phyloP scores from a whole-genome alignment of 2,329 filamentous ascomycete genomes.

The Trichoderma arundinaceum region DNA sequence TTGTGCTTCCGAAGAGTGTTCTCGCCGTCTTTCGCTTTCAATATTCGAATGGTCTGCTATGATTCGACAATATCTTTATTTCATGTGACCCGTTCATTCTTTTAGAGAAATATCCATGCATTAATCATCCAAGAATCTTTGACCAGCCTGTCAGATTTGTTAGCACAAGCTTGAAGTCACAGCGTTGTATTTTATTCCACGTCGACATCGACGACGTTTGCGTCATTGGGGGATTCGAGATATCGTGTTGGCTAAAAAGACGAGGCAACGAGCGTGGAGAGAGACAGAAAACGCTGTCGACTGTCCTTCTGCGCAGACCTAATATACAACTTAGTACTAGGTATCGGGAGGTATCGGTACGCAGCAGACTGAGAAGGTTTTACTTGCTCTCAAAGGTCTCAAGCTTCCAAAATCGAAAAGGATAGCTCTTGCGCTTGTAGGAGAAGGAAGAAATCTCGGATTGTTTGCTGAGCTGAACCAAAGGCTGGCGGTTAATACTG shows the following conservation, averaged over 20 bases:
- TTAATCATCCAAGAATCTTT: background rate
- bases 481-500: too few relatives aligned
- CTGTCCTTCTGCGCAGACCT: background rate
- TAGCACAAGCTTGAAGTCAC: background rate
- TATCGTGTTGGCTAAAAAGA: background rate
- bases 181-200: background rate
- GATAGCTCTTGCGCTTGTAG: too few relatives aligned
- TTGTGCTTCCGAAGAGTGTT: background rate
- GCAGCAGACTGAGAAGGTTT: background rate
- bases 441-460: too few relatives aligned
- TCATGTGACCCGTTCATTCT: background rate
- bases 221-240: background rate
- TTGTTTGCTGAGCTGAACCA: too few relatives aligned
- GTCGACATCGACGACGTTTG: background rate
- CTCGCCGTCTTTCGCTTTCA: background rate
- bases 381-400: background rate
- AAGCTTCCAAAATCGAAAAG: too few relatives aligned
- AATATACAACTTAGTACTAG: too few relatives aligned
- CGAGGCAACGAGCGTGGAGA: background rate
- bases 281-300: background rate
- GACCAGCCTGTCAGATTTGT: background rate
- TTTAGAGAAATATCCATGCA: background rate
- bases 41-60: background rate
- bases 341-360: background rate
- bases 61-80: background rate